Percentiles rank a stretch among this genome's conserved stretches.
These are phyloP conservation scores for Phyllosticta citriasiana DNA, from an alignment of 2,329 filamentous ascomycete genomes.

Conservation along the genomic window DNA sequence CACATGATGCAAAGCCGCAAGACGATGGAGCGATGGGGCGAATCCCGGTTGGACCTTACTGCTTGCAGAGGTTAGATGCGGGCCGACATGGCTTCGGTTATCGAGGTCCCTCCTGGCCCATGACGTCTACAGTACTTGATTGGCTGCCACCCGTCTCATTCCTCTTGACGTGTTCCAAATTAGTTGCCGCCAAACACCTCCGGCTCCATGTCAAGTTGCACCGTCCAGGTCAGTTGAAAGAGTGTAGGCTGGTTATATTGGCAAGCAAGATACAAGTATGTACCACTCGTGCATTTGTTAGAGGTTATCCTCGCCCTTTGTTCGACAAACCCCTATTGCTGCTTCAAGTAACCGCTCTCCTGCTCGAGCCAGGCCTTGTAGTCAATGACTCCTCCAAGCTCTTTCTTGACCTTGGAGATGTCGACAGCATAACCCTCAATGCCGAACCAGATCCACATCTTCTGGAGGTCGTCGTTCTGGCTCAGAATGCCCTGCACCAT, in stretches of 20 bases:
- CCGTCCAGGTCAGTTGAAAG: background rate
- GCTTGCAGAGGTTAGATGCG: background rate
- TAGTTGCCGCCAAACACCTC: background rate
- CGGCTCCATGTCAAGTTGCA: background rate
- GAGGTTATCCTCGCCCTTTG: background rate
- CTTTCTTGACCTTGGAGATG: slow-evolving; percentile 27
- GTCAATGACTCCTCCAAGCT: slow-evolving; percentile 31
- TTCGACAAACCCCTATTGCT: background rate
- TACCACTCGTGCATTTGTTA: background rate
- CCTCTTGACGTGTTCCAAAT: background rate
- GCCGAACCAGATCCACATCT: slow-evolving; percentile 40
- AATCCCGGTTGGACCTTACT: background rate
- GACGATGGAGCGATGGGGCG: background rate
- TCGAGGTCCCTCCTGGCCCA: background rate
- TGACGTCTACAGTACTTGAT: background rate
- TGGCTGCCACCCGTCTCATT: background rate
- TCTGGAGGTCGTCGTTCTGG: slow-evolving; percentile 29
- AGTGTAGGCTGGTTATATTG: background rate
- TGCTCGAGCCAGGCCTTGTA: slow-evolving; percentile 36
- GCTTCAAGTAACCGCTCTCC: slow-evolving; percentile 30
- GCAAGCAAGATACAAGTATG: background rate
- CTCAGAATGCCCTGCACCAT: slow-evolving; percentile 26
- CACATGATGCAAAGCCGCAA: background rate
- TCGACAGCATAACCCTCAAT: slow-evolving; percentile 34
- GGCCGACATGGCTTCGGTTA: background rate